Base-by-base conservation (phyloP, 2,329 filamentous ascomycete genomes). In the Paracorniculantispora psalliotae region DNA sequence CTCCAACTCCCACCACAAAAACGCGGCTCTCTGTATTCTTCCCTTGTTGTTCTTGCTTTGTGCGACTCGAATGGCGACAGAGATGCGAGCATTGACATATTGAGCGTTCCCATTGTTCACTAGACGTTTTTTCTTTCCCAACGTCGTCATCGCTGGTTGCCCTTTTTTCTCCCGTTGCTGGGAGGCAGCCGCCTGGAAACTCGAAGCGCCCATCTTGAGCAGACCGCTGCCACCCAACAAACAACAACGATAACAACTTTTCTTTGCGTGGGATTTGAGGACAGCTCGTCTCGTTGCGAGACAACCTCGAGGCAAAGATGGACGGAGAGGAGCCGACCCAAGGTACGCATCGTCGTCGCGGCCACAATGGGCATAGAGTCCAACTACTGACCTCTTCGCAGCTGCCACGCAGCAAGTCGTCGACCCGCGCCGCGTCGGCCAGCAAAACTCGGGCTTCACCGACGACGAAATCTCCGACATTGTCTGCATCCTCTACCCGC, bases 401-500 rank as follows among this genome's bases (percentile, higher is more conserved):
- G 30, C 61, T 85, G 86, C 88, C 59, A 96, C 92, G 17, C 92
- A 96, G 71, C 86, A 85, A 69, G 85, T 89, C 67, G 77, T 92
- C 64, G 92, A 97, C 71, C 91, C 91, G 43, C 85, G 91, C 63
- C 86, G 91, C 57, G 72, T 90, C 62, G 91, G 91, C 59, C 81
- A 88, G 70, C 89, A 91, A 72, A 90, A 91, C 70, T 94, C 91
- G 43, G 91, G 90, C 59, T 86, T 97, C 62, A 88, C 83, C 56
- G 88, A 92, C 65, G 83, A 90, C 64, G 92, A 96, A 71, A 83
- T 94, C 52, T 84, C 90, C 62, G 92, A 97, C 73, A 91, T 97
- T 65, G 84, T 96, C 64, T 96, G 92, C 74, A 86, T 97, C 59
- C 81, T 97, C 28, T 87, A 96, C 65, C 92, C 93, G 12, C 85